These are phyloP conservation scores for Dactylorhiza incarnata DNA, from an alignment of 106 monocot genomes.

Conservation along the genomic window DNA sequence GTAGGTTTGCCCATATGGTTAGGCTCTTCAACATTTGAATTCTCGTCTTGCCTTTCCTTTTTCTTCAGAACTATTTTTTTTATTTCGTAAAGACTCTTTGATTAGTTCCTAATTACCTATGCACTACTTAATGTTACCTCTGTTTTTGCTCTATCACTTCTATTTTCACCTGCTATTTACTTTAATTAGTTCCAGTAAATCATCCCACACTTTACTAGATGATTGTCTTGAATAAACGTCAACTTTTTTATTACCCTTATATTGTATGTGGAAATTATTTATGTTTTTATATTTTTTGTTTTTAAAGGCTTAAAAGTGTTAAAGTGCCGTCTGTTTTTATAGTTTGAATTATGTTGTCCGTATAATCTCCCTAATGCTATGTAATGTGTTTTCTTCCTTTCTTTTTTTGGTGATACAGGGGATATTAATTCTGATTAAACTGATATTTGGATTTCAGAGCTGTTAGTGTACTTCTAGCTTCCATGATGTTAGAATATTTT, in stretches of 20 bases:
- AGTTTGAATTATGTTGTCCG: not conserved
- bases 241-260: not conserved
- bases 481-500: no score
- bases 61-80: not conserved
- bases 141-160: not conserved
- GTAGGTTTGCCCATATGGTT: constrained; percentile 26
- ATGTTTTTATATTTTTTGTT: not conserved
- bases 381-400: no score
- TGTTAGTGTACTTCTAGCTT: not conserved
- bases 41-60: not conserved
- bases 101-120: not conserved
- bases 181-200: not conserved
- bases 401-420: no score
- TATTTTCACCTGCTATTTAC: not conserved
- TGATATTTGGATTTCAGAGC: not conserved
- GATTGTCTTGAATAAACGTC: not conserved
- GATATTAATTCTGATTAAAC: no score
- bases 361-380: not conserved
- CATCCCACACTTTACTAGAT: not conserved
- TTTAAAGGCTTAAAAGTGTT: not conserved
- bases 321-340: no score
- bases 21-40: not conserved
- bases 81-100: not conserved
- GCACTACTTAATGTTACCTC: not conserved
- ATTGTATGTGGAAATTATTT: not conserved